phyloP scores from a whole-genome alignment of 1,284 basidiomycete genomes.

The Cutaneotrichosporon cutaneum region DNA sequence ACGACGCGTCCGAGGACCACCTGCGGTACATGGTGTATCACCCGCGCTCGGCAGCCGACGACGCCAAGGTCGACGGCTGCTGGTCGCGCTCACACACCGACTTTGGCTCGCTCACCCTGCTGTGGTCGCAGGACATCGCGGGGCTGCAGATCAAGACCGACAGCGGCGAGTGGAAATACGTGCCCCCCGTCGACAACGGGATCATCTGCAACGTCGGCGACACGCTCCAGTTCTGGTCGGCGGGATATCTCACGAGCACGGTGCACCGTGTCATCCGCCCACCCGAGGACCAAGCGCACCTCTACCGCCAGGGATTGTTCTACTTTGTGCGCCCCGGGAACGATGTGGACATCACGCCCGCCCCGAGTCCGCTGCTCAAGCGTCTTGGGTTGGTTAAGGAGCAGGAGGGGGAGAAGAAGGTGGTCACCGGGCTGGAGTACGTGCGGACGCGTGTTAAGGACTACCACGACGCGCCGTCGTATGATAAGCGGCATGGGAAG shows the following conservation, averaged over 20 bases:
- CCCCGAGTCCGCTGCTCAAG: conserved; percentile 30
- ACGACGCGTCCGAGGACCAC: conserved; percentile 35
- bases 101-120: conserved; percentile 35
- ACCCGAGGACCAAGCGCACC: conserved; percentile 37
- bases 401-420: conserved; percentile 14
- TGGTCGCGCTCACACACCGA: conserved; percentile 41
- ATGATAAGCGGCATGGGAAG: conserved; percentile 10
- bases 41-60: conserved; percentile 35
- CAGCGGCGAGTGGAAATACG: conserved; percentile 33
- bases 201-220: conserved; percentile 42
- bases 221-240: conserved; percentile 41
- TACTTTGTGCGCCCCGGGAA: conserved; percentile 41
- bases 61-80: conserved; percentile 32
- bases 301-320: conserved; percentile 36
- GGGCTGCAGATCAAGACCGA: conserved; percentile 40
- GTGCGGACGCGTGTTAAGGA: conserved; percentile 18
- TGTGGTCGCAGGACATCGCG: conserved; percentile 40
- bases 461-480: conserved; percentile 15
- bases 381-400: conserved; percentile 23
- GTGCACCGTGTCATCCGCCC: conserved; percentile 36
- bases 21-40: conserved; percentile 43
- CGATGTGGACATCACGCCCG: conserved; percentile 32
- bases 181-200: conserved; percentile 33
- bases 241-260: conserved; percentile 36
- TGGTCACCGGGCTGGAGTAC: conserved; percentile 21